These are phyloP conservation scores for Corniculantispora saksenae DNA, from an alignment of 2,329 filamentous ascomycete genomes.

Conservation along the genomic window DNA sequence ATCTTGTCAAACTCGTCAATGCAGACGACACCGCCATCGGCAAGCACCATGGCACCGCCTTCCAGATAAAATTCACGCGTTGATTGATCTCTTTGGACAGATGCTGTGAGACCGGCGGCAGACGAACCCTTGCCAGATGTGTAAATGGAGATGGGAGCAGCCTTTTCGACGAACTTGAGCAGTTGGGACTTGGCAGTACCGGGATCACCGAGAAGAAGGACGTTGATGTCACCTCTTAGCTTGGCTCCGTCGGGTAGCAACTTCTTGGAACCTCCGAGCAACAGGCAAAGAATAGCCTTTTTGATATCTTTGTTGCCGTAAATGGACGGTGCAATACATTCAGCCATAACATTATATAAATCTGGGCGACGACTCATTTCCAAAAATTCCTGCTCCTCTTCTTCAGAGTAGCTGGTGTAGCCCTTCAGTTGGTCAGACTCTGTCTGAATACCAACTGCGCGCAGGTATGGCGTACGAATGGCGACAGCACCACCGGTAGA, in stretches of 20 bases:
- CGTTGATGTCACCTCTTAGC: constrained; percentile 95
- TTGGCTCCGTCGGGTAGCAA: constrained; percentile 98
- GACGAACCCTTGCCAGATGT: constrained; percentile 98
- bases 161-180: constrained; percentile 96
- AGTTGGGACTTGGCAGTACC: constrained; percentile 98
- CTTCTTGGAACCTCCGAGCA: constrained; percentile 96
- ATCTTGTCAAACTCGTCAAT: constrained; percentile 99
- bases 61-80: constrained; percentile 97
- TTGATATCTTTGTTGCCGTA: constrained; percentile 97
- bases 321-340: constrained; percentile 95
- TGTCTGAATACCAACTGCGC: constrained; percentile 88
- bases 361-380: constrained; percentile 89
- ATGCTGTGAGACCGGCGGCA: constrained; percentile 94
- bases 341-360: constrained; percentile 86
- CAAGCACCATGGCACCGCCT: constrained; percentile 96
- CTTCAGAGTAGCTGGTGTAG: constrained; percentile 80
- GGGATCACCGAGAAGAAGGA: constrained; percentile 91
- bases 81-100: constrained; percentile 87
- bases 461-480: constrained; percentile 91
- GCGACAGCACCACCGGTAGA: constrained; percentile 79
- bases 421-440: constrained; percentile 91
- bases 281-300: constrained; percentile 89
- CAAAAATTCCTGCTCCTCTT: constrained; percentile 94
- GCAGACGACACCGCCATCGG: constrained; percentile 94
- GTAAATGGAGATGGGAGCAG: constrained; percentile 95